Conservation (phyloP, 1,284 basidiomycete species). For the Chalciporus piperatoides region DNA sequence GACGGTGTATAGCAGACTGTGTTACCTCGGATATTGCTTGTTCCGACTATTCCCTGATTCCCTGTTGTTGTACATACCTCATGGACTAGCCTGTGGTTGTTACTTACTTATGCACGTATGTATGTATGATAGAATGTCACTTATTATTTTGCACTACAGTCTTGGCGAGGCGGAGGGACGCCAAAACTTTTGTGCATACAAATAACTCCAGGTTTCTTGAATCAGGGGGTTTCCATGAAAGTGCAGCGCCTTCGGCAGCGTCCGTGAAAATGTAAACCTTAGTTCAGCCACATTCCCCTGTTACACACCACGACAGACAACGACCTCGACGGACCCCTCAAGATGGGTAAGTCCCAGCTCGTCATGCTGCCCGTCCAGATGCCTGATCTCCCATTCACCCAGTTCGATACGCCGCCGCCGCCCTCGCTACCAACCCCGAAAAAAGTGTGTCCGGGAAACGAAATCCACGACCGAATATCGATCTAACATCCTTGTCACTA, state of each 20-base stretch:
- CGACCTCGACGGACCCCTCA: constrained; percentile 31
- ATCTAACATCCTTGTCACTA: constrained; percentile 17
- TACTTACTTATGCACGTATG: neutral
- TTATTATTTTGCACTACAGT: neutral
- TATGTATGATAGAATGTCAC: neutral
- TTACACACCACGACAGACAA: constrained; percentile 3
- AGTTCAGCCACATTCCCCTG: constrained; percentile 32
- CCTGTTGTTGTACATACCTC: constrained; percentile 16
- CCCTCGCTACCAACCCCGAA: constrained; percentile 86
- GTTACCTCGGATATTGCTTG: constrained; percentile 1
- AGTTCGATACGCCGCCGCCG: constrained; percentile 91
- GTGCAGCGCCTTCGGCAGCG: constrained; percentile 20
- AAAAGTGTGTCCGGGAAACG: constrained; percentile 62
- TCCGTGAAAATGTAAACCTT: constrained; percentile 33
- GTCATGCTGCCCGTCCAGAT: neutral
- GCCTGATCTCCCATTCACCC: constrained; percentile 10
- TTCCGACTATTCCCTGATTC: constrained; percentile 5
- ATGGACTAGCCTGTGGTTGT: neutral
- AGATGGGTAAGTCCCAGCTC: constrained; percentile 32
- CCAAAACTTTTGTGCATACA: too few relatives aligned
- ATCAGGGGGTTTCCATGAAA: neutral
- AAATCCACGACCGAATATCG: neutral
- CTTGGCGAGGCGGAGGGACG: too few relatives aligned
- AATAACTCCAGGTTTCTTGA: too few relatives aligned
- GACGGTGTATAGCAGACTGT: constrained; percentile 16